These are phyloP conservation scores for Candida coquimbonensis DNA, from an alignment of 805 yeast species.

Conservation along the genomic window DNA sequence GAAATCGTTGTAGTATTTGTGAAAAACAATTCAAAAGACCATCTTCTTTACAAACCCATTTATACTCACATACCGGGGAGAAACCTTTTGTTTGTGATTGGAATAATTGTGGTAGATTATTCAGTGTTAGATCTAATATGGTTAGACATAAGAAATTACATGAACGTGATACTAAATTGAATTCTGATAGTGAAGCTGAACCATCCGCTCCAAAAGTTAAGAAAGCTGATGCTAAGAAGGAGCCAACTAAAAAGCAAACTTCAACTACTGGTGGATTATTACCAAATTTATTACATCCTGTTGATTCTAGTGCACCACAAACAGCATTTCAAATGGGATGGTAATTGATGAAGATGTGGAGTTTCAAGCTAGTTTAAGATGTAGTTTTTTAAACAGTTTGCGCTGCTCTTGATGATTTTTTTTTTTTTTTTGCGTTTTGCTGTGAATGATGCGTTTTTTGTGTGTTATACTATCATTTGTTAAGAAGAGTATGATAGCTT, in stretches of 20 bases:
- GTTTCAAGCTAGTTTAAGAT: no score
- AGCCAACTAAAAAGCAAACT: no score
- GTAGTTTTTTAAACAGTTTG: no score
- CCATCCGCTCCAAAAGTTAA: not conserved
- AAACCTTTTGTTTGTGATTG: constrained; percentile 62
- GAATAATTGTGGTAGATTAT: constrained; percentile 58
- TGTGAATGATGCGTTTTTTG: no score
- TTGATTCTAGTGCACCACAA: not conserved
- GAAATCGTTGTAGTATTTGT: constrained; percentile 49
- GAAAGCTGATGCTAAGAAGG: not conserved
- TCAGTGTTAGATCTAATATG: constrained; percentile 76
- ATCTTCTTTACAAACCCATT: constrained; percentile 73
- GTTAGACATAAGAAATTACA: constrained; percentile 74
- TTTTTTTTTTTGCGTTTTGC: no score
- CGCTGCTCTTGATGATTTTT: no score
- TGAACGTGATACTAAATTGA: constrained; percentile 21
- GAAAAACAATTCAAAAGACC: constrained; percentile 76
- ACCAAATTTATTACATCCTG: constrained; percentile 5
- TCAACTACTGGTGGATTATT: not conserved
- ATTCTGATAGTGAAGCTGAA: not conserved
- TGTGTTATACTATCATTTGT: no score
- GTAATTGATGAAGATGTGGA: no score
- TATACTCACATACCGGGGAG: constrained; percentile 77
- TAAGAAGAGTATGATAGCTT: no score
- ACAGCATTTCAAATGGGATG: not conserved